Conservation (phyloP, 208 protist genomes). For the Leishmania aethiopica region DNA sequence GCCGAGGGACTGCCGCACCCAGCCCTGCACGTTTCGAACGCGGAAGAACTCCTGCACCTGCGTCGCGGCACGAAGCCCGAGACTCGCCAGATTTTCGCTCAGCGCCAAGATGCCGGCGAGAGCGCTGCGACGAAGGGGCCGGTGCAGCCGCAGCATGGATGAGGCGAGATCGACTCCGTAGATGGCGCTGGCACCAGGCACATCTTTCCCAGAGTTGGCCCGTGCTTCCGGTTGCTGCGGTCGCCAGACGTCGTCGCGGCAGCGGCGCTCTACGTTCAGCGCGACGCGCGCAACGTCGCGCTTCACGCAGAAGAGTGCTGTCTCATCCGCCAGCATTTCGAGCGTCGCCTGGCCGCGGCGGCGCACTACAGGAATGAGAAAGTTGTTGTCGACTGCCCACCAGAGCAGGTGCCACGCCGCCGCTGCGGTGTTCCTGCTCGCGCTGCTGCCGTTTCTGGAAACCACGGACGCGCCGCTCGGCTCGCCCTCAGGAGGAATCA, state of each 20-base stretch:
- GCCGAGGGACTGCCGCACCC: neutral
- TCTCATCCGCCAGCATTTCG: constrained; percentile 36
- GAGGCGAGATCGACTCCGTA: constrained; percentile 20
- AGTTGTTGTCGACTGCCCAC: constrained; percentile 35
- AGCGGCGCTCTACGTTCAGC: constrained; percentile 29
- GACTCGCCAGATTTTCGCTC: constrained; percentile 46
- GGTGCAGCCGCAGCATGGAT: constrained; percentile 9
- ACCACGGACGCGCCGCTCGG: neutral
- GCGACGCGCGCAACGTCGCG: constrained; percentile 19
- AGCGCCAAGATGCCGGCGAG: constrained; percentile 22
- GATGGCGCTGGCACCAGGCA: constrained; percentile 18
- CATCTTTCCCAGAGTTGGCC: neutral
- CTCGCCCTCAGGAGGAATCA: neutral
- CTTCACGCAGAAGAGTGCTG: constrained; percentile 38
- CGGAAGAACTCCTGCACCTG: constrained; percentile 42
- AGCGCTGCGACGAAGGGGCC: constrained; percentile 11
- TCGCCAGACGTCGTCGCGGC: constrained; percentile 20
- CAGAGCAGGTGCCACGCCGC: constrained; percentile 35
- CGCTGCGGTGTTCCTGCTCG: neutral
- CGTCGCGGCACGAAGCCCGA: constrained; percentile 37
- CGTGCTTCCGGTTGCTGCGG: neutral
- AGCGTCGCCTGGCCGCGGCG: constrained; percentile 20
- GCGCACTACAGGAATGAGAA: constrained; percentile 30
- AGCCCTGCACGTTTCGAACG: constrained; percentile 14
- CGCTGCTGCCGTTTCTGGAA: neutral